Base-by-base conservation (phyloP, 1,284 basidiomycete genomes). In the Microbotryum scabiosae region DNA sequence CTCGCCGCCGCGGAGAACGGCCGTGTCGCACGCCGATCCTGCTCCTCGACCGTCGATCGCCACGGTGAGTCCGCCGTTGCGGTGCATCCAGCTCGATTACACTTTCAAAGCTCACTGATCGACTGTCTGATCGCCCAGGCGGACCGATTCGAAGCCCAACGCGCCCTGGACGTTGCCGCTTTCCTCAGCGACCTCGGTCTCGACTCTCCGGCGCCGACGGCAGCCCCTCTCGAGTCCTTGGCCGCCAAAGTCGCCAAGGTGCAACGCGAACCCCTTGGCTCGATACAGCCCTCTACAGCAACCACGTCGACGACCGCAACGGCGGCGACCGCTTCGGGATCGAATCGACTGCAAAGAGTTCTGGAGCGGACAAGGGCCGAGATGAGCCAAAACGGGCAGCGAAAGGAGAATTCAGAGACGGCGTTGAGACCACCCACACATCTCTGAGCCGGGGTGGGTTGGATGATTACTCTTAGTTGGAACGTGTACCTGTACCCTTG, bases 181-280 rank as follows among this genome's bases (percentile, higher is more conserved):
- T 64, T 64, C 49, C 56, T 64, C 41, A 51, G 53, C 16, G 60
- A 61, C 5, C 53, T 64, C 50, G 59, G 56, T 2, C 55, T 64
- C 54, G 63, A 64, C 21, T 58, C 63, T 10, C 63, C 63, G 3
- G 50, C 30, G 8, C 32, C 45, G 4, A n/a, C 43, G 12, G 28
- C 26, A 8, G 43, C 30, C 14, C 30, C 51, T 23, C 21, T 23
- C 30, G 43, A 32, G 10, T 41, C 32, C 21, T 25, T 23, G 9
- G 21, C 28, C 32, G 30, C 51, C 18, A n/a, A 12, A 18, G n/a
- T 41, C 32, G 20, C 51, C 21, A 41, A 41, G 36, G 2, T 41
- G 16, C 36, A 41, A 41, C 12, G 16, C 36, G 36, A 10, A 18
- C 36, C 36, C 16, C 36, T 41, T 12, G 36, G 4, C 5, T 12